Percentiles rank a stretch among this genome's conserved stretches.
Evolutionary conservation across 768 basidiomycete species (phyloP).

Genomic region (Sutorius australiensis): DNA sequence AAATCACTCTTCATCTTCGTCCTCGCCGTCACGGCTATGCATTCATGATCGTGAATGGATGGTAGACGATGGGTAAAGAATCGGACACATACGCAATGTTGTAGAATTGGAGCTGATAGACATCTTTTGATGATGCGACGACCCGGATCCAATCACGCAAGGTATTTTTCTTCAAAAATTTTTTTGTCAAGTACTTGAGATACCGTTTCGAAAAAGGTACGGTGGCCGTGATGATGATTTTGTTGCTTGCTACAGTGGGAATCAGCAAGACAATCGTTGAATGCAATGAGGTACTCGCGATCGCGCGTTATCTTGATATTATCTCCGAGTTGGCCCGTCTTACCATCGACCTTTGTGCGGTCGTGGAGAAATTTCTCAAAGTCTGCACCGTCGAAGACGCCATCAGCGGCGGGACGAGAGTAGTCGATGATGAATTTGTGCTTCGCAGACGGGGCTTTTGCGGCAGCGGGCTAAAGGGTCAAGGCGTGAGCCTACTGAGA

Average conservation of each 20-base stretch:
- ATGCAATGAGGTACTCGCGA: constrained; percentile 45
- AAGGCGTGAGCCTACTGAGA: constrained; percentile 85
- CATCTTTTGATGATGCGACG: constrained; percentile 89
- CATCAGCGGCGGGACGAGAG: constrained; percentile 71
- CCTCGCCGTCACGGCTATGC: constrained; percentile 44
- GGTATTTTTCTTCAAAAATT: constrained; percentile 97
- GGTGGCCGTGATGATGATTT: constrained; percentile 79
- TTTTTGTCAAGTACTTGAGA: constrained; percentile 98
- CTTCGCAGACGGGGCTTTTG: constrained; percentile 53
- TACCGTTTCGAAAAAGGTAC: constrained; percentile 96
- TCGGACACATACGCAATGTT: constrained; percentile 69
- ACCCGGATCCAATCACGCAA: constrained; percentile 98
- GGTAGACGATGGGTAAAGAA: neutral
- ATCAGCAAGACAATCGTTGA: neutral
- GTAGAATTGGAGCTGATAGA: constrained; percentile 93
- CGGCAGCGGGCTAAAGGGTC: constrained; percentile 49
- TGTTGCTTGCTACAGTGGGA: constrained; percentile 56
- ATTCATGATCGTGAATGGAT: constrained; percentile 1
- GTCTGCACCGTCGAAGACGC: constrained; percentile 57
- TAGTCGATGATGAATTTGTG: constrained; percentile 85
- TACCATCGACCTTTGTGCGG: constrained; percentile 90
- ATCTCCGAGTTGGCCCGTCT: constrained; percentile 89
- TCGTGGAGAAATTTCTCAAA: constrained; percentile 91
- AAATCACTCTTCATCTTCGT: constrained; percentile 50
- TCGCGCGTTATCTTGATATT: constrained; percentile 83